Evolutionary conservation across 257 asterid genomes (phyloP), one percentile per base, ranked within the genome.

Genomic region (Striga asiatica): DNA sequence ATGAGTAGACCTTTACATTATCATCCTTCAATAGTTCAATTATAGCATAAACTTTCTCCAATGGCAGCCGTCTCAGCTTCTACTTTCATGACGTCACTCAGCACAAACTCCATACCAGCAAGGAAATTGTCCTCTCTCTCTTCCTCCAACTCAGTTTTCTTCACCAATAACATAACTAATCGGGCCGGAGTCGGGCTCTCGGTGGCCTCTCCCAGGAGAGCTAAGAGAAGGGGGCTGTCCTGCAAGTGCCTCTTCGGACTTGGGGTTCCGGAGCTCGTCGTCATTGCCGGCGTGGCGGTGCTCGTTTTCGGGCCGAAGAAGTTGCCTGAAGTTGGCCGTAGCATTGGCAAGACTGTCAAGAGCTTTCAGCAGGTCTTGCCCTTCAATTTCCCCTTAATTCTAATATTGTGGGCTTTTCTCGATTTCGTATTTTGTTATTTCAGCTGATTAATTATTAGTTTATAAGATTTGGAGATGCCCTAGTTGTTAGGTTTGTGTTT

Each of bases 231-330:
- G 41, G 80, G 92, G 0, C 42, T 88, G 17, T 82, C 92, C 39
- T 85, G 95, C 41, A 77, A 66, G 55, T 77, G 85, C 63, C 61
- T 88, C 17, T 88, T 88, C 66, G 95, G 97, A 53, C 95, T 88
- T 24, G 97, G 97, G 41, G 87, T 88, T 1, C 97, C 97, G 34
- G 97, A 88, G 74, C 80, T 88, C 54, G 94, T 50, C 23, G 97
- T 88, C 16, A 88, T 88, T 65, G 97, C 76, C 0, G 94, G 97
- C 21, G 95, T 88, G 32, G 72, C 79, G 13, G 92, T 78, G 41
- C 89, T 88, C 49, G 75, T 85, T 47, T 88, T 88, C 65, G 97
- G 97, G 5, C 95, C 97, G 21, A 85, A 76, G 57, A 66, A 82
- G 81, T 56, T 88, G 76, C 97, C 95, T 13, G 92, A 88, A 67